Evolutionary conservation across 768 basidiomycete species (phyloP), one percentile per base, ranked within the genome.

Genomic region (Pleurotus tuber-regium): DNA sequence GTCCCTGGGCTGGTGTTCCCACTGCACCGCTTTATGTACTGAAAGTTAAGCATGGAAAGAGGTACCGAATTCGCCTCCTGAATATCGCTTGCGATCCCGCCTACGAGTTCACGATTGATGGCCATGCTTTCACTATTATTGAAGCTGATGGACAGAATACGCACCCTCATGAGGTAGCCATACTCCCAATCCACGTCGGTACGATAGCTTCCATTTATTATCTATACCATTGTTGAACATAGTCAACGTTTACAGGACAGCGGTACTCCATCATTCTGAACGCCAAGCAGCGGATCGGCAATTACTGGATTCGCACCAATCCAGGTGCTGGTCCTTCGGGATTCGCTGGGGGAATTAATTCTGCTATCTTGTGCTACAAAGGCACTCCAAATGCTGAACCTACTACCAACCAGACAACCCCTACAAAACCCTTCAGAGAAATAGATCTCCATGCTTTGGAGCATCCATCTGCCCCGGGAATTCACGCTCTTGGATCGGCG

Each of bases 31-130:
- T 75, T 6, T 61, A 73, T 1, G 65, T 76, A 6, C 63, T 75
- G 43, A 68, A 70, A 31, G 76, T 83, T 28, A 39, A 57, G 6
- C 48, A 42, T 0, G 70, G 70, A 10, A 61, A 64, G 42, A 66
- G 79, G n/a, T 83, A 82, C 55, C 75, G 82, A 16, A 76, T 83
- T 63, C 75, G 80, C 3, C 31, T 83, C 2, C 55, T 82, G 44
- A 65, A 56, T 50, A 72, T 76, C 47, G 72, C 75, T 10, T 79
- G 79, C 61, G 73, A 75, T 42, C 70, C 59, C 55, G 65, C 52
- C 66, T 76, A 64, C 56, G 55, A 44, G 14, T 75, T 75, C 59
- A 69, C 65, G 1, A 62, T 74, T 23, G 70, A 74, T 50, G 54
- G 60, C 9, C 77, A 78, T 44, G 63, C 63, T 3, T 56, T 74